A percentile compares a stretch with the other conserved stretches of the same genome.
These are phyloP conservation scores for Gracilaria domingensis DNA, from an alignment of 23 red algal species.

Conservation along the genomic window DNA sequence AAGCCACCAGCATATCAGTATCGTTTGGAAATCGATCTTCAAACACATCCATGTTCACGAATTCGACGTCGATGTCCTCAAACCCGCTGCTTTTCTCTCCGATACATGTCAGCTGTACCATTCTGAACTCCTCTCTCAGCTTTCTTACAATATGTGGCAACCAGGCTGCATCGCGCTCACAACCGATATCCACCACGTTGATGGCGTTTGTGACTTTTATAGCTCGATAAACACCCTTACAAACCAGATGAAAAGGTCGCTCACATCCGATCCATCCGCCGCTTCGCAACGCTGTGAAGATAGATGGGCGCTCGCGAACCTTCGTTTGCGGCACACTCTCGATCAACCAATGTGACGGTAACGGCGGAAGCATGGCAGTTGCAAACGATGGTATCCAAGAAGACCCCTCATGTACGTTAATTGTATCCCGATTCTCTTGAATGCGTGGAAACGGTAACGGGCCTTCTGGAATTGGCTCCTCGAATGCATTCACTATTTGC, in stretches of 20 bases:
- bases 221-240: constrained; percentile 75
- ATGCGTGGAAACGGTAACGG: constrained; percentile 18
- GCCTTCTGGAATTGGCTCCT: constrained; percentile 15
- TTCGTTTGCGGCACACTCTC: background rate
- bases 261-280: constrained; percentile 72
- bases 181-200: constrained; percentile 36
- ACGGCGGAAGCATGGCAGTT: background rate
- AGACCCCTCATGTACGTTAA: constrained; percentile 1
- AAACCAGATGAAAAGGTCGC: constrained; percentile 49
- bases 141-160: constrained; percentile 57
- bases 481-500: background rate
- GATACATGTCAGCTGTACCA: constrained; percentile 45
- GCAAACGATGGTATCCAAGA: constrained; percentile 19
- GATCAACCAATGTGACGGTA: constrained; percentile 23
- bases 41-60: constrained; percentile 32
- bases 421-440: background rate
- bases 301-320: background rate
- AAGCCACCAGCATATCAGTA: constrained; percentile 62
- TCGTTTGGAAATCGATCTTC: constrained; percentile 33
- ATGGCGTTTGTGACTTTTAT: constrained; percentile 63
- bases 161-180: constrained; percentile 39
- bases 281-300: constrained; percentile 36
- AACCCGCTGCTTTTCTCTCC: background rate
- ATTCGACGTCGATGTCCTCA: constrained; percentile 26
- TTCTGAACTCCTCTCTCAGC: constrained; percentile 58